Base-by-base conservation (phyloP, 2,329 filamentous ascomycete genomes). In the Aspergillus japonicus region DNA sequence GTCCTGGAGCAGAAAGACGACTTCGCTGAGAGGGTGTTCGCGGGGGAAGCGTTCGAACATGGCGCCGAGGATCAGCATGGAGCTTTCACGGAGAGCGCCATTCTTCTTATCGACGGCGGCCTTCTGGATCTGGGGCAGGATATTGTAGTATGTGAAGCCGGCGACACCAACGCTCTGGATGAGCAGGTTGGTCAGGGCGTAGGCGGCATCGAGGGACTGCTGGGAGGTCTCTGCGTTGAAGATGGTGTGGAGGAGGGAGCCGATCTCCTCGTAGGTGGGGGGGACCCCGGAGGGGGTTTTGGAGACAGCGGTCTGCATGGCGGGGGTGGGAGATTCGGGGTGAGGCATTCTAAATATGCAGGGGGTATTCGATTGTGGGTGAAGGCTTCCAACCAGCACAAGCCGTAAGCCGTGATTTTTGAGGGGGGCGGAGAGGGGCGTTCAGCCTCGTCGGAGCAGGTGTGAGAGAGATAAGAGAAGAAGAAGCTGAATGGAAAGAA, bases 61-160 rank as follows among this genome's bases (percentile, higher is more conserved):
- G 57, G 96, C 94, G 59, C 96, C 95, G 24, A 98, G 84, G 47
- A 96, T 89, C 76, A 97, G 96, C 87, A 98, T 96, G 66, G 93
- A 90, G 71, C 92, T 92, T 80, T 99, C 95, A 69, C 94, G 86
- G 68, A 86, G 87, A 44, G 89, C 84, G 16, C 89, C 89, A 77
- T 88, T 93, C 83, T 99, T 99, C 87, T 98, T 99, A 80, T 98
- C 92, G 68, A 83, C 80, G 4, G 94, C 92, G 42, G 91, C 91
- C 83, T 96, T 90, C 72, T 85, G 85, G 69, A 89, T 82, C 64
- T 85, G 83, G 23, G 83, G 81, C 50, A 90, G 73, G 51, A 90
- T 77, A 65, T 84, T 84, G 76, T 89, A 89, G 59, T 78, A 79
- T 52, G 81, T 76, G 56, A 90, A 79, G 54, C 87, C 87, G 23